These are phyloP conservation scores for Verbascum thapsus DNA, from an alignment of 257 asterid genomes.

Conservation along the genomic window DNA sequence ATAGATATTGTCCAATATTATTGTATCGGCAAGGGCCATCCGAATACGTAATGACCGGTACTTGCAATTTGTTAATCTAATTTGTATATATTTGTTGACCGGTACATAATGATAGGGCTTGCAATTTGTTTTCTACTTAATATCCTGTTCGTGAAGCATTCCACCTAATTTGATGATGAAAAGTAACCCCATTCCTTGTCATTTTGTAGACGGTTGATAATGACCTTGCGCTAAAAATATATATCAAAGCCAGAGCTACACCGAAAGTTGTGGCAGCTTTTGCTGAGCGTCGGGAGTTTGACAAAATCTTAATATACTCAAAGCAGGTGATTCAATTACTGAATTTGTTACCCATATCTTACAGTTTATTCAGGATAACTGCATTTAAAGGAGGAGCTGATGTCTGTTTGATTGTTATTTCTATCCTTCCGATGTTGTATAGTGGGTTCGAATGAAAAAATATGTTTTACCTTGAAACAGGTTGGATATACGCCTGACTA, in stretches of 20 bases:
- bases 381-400: constrained; percentile 14
- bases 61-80: too few relatives aligned
- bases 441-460: constrained; percentile 21
- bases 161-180: constrained; percentile 14
- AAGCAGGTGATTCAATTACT: constrained; percentile 67
- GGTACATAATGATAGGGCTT: too few relatives aligned
- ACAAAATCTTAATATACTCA: constrained; percentile 95
- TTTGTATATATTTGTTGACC: too few relatives aligned
- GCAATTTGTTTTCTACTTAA: constrained; percentile 11
- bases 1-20: too few relatives aligned
- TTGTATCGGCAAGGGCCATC: too few relatives aligned
- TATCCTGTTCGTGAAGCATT: constrained; percentile 8
- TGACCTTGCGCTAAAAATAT: constrained; percentile 96
- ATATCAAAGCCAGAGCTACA: constrained; percentile 97
- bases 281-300: constrained; percentile 98
- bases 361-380: constrained; percentile 22
- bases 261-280: constrained; percentile 99
- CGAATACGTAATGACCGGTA: too few relatives aligned
- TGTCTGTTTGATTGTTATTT: constrained; percentile 12
- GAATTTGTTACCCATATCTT: background rate
- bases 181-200: constrained; percentile 24
- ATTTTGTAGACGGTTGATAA: constrained; percentile 87
- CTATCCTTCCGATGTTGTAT: constrained; percentile 15
- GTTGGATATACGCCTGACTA: constrained; percentile 98
- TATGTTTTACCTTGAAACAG: constrained; percentile 51